These are phyloP conservation scores for Phaeotremella skinneri DNA, from an alignment of 768 basidiomycete genomes.

Conservation along the genomic window DNA sequence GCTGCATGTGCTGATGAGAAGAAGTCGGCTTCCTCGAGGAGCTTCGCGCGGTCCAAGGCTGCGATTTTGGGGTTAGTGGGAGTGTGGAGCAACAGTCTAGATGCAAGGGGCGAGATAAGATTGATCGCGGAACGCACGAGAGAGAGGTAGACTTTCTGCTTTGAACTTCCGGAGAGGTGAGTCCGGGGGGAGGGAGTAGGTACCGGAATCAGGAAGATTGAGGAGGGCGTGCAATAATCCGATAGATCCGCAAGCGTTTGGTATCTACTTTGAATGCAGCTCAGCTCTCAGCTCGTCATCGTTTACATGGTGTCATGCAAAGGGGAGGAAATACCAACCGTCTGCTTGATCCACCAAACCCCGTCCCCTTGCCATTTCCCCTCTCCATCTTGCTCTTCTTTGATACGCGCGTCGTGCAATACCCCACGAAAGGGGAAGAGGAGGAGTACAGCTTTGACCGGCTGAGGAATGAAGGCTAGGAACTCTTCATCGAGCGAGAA, in stretches of 20 bases:
- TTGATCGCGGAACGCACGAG: slow-evolving; percentile 52
- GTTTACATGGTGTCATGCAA: not conserved
- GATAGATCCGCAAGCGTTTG: slow-evolving; percentile 85
- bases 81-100: not conserved
- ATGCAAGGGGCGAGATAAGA: slow-evolving; percentile 4
- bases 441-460: slow-evolving; percentile 78
- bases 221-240: slow-evolving; percentile 76
- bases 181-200: slow-evolving; percentile 26
- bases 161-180: slow-evolving; percentile 47
- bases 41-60: slow-evolving; percentile 64
- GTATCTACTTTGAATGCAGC: slow-evolving; percentile 60
- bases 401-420: slow-evolving; percentile 57
- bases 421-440: slow-evolving; percentile 71
- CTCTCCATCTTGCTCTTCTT: slow-evolving; percentile 61
- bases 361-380: slow-evolving; percentile 54
- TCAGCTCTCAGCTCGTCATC: not conserved
- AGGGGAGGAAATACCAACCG: slow-evolving; percentile 56
- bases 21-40: slow-evolving; percentile 71
- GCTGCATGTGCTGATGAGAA: slow-evolving; percentile 75
- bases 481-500: slow-evolving; percentile 58
- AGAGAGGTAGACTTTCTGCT: slow-evolving; percentile 29
- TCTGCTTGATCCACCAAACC: slow-evolving; percentile 87
- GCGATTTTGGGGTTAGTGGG: slow-evolving; percentile 51
- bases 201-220: slow-evolving; percentile 60
- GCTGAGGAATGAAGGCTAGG: slow-evolving; percentile 66